Percentiles rank a stretch among this genome's conserved stretches.
Evolutionary conservation across 2,329 filamentous ascomycete genomes (phyloP).

Genomic region (Nothomitra cinnamomea): DNA sequence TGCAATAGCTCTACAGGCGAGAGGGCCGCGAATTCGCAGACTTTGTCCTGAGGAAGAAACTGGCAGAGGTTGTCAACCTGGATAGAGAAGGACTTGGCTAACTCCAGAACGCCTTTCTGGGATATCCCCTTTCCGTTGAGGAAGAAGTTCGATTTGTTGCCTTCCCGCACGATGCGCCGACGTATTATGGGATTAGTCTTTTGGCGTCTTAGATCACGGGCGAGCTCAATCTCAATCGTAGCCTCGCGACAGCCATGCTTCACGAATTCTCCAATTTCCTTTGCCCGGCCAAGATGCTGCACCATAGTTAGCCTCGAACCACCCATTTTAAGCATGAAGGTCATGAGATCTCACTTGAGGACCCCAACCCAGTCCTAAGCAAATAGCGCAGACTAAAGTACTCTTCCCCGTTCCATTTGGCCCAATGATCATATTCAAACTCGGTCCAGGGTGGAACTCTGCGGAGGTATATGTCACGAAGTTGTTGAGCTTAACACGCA

Average conservation of each 20-base stretch:
- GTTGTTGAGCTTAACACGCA: slow-evolving; percentile 69
- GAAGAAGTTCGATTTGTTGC: slow-evolving; percentile 65
- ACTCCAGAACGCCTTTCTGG: slow-evolving; percentile 45
- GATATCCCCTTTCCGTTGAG: slow-evolving; percentile 48
- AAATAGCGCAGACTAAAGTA: slow-evolving; percentile 92
- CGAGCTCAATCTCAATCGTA: slow-evolving; percentile 79
- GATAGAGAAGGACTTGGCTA: slow-evolving; percentile 61
- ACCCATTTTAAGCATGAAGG: not conserved
- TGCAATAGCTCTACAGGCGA: slow-evolving; percentile 65
- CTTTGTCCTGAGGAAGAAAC: slow-evolving; percentile 88
- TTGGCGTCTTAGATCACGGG: slow-evolving; percentile 38
- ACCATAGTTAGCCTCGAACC: not conserved
- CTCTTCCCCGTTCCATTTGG: slow-evolving; percentile 99
- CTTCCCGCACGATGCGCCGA: slow-evolving; percentile 63
- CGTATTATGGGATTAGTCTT: slow-evolving; percentile 54
- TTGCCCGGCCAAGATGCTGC: slow-evolving; percentile 67
- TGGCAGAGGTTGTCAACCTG: slow-evolving; percentile 97
- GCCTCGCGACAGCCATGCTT: slow-evolving; percentile 72
- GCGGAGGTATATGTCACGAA: slow-evolving; percentile 92
- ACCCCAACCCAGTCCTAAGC: slow-evolving; percentile 73
- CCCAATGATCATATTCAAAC: slow-evolving; percentile 94
- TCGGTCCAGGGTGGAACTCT: slow-evolving; percentile 80
- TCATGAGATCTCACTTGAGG: slow-evolving; percentile 33
- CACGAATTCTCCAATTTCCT: slow-evolving; percentile 74
- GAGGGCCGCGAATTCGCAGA: slow-evolving; percentile 80